Evolutionary conservation across 768 basidiomycete species (phyloP).

Genomic region (Collybiopsis confluens): DNA sequence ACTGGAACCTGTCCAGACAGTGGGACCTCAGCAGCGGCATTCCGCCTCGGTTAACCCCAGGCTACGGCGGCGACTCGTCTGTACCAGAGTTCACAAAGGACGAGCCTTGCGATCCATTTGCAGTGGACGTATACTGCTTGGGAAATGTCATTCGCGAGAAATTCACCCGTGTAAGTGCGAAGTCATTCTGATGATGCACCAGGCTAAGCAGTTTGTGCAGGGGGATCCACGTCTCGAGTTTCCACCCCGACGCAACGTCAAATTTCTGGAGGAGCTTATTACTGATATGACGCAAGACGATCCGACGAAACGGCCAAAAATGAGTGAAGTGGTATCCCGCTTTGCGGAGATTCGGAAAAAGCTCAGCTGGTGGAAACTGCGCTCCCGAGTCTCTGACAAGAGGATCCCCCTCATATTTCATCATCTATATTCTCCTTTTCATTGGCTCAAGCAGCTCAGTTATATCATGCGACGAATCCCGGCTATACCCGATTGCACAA

Average conservation of each 20-base stretch:
- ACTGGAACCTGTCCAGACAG: constrained; percentile 30
- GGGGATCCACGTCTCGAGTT: not conserved
- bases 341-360: constrained; percentile 16
- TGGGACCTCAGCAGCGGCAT: constrained; percentile 20
- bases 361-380: constrained; percentile 21
- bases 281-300: constrained; percentile 29
- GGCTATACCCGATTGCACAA: no score
- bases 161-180: constrained; percentile 3
- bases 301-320: constrained; percentile 27
- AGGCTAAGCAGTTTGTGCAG: no score
- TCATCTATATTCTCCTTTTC: not conserved
- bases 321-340: constrained; percentile 24
- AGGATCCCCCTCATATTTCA: not conserved
- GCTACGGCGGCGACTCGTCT: constrained; percentile 37
- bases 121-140: constrained; percentile 40
- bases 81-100: constrained; percentile 31
- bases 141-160: constrained; percentile 30
- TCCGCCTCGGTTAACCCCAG: constrained; percentile 20
- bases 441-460: not conserved
- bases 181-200: not conserved
- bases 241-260: not conserved
- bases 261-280: constrained; percentile 30
- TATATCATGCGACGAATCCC: not conserved
- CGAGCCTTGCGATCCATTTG: constrained; percentile 31
- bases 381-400: constrained; percentile 20